These are phyloP conservation scores for Rhizopus delemar DNA, from an alignment of 371 early-diverging fungal genomes.

Conservation along the genomic window DNA sequence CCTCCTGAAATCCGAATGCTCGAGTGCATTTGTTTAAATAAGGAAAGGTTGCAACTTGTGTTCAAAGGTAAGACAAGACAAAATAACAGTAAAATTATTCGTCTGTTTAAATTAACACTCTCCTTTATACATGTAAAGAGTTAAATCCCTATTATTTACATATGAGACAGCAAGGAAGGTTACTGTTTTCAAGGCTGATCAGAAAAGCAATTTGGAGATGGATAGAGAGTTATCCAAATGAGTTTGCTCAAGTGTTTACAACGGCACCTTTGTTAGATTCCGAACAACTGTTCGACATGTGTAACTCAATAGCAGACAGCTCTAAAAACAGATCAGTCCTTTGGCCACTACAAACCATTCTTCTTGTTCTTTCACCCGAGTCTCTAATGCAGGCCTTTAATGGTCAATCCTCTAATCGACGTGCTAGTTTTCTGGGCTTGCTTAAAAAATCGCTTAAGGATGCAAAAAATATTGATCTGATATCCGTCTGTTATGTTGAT, in stretches of 20 bases:
- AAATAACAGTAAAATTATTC: no score
- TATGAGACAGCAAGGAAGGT: slow-evolving; percentile 67
- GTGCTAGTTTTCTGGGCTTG: slow-evolving; percentile 63
- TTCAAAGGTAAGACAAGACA: slow-evolving; percentile 54
- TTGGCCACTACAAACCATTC: slow-evolving; percentile 83
- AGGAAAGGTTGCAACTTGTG: slow-evolving; percentile 64
- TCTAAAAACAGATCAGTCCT: slow-evolving; percentile 64
- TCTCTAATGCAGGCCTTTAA: slow-evolving; percentile 59
- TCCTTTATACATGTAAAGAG: slow-evolving; percentile 41
- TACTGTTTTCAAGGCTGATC: slow-evolving; percentile 66
- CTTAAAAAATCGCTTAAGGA: slow-evolving; percentile 66
- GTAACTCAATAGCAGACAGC: slow-evolving; percentile 68
- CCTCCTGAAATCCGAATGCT: slow-evolving; percentile 75
- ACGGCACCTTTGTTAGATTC: slow-evolving; percentile 66
- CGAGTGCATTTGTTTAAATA: slow-evolving; percentile 74
- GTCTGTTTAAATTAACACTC: neutral
- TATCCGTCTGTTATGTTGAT: slow-evolving; percentile 77
- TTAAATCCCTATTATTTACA: slow-evolving; percentile 62
- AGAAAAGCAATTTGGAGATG: slow-evolving; percentile 84
- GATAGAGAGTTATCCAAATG: slow-evolving; percentile 75
- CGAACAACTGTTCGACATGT: slow-evolving; percentile 77
- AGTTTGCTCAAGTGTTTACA: slow-evolving; percentile 69
- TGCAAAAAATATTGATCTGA: slow-evolving; percentile 67
- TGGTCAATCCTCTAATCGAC: slow-evolving; percentile 39
- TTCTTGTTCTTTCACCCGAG: slow-evolving; percentile 76